Evolutionary conservation across 208 protist genomes (phyloP).

Genomic region (Trypanosoma boissoni): DNA sequence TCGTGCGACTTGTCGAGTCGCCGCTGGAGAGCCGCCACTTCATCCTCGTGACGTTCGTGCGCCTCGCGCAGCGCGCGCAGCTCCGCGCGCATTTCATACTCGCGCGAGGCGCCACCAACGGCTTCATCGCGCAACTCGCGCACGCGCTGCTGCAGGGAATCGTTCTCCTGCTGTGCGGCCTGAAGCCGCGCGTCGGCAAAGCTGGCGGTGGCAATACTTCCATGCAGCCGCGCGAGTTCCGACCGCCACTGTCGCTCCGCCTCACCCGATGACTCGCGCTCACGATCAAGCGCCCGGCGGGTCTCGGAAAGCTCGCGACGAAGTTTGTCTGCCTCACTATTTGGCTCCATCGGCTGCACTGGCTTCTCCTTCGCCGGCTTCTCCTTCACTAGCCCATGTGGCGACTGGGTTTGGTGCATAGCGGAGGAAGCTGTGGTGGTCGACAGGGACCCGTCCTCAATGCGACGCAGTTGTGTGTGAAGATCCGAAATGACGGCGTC

Average conservation of each 20-base stretch:
- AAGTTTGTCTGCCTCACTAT: conserved; percentile 34
- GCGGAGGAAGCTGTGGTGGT: too few species aligned
- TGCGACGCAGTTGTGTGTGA: too few species aligned
- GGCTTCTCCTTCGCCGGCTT: too few species aligned
- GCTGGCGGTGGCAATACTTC: conserved; percentile 36
- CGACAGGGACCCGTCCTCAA: too few species aligned
- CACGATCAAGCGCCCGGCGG: conserved; percentile 6
- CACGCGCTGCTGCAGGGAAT: conserved; percentile 55
- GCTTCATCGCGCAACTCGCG: conserved; percentile 53
- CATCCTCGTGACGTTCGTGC: conserved; percentile 32
- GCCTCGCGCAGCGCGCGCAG: conserved; percentile 37
- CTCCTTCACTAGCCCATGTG: too few species aligned
- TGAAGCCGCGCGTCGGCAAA: conserved; percentile 45
- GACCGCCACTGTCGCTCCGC: conserved; percentile 30
- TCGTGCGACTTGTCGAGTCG: conserved; percentile 22
- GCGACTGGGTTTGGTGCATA: too few species aligned
- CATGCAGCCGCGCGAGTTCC: conserved; percentile 44
- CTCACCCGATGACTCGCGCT: conserved; percentile 42
- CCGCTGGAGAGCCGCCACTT: conserved; percentile 25
- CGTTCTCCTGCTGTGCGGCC: conserved; percentile 47
- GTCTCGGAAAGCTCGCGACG: neutral
- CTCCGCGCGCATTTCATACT: conserved; percentile 37
- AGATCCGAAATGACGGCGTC: too few species aligned
- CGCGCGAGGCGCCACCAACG: conserved; percentile 33
- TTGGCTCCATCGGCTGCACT: conserved; percentile 17